Conservation (phyloP, 2,329 filamentous ascomycete genomes). For the Xylaria sp. region DNA sequence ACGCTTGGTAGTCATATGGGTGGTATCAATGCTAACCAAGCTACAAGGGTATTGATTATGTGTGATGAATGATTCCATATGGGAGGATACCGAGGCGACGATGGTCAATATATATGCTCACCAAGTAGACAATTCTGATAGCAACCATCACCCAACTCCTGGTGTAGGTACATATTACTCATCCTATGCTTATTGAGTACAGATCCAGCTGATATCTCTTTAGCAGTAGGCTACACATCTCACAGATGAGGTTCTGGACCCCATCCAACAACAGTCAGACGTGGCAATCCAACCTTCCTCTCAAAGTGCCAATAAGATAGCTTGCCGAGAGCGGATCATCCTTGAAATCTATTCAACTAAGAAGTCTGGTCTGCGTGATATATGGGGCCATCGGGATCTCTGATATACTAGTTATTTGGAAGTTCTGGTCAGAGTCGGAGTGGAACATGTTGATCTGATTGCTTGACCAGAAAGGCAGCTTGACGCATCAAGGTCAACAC, state of each 20-base stretch:
- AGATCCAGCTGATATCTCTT: background rate
- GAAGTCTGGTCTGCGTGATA: constrained; percentile 2
- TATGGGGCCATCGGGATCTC: background rate
- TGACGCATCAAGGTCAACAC: background rate
- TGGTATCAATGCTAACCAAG: background rate
- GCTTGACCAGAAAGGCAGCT: background rate
- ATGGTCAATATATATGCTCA: constrained; percentile 14
- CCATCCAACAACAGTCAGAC: constrained; percentile 2
- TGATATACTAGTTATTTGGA: background rate
- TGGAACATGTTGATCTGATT: background rate
- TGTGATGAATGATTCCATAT: background rate
- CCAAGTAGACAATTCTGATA: background rate
- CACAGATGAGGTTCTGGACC: background rate
- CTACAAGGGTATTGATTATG: background rate
- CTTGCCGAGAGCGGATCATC: background rate
- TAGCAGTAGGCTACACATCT: background rate
- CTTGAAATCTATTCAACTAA: background rate
- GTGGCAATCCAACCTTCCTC: background rate
- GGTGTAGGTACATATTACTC: background rate
- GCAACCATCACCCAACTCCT: background rate
- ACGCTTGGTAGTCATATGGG: too few relatives aligned
- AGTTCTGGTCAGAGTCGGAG: background rate
- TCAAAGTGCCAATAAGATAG: background rate
- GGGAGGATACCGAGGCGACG: background rate
- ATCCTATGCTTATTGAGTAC: background rate